A percentile compares a stretch with the other conserved stretches of the same genome.
These are phyloP conservation scores for Pseudonectria foliicola DNA, from an alignment of 2,329 filamentous ascomycete species.

Conservation along the genomic window DNA sequence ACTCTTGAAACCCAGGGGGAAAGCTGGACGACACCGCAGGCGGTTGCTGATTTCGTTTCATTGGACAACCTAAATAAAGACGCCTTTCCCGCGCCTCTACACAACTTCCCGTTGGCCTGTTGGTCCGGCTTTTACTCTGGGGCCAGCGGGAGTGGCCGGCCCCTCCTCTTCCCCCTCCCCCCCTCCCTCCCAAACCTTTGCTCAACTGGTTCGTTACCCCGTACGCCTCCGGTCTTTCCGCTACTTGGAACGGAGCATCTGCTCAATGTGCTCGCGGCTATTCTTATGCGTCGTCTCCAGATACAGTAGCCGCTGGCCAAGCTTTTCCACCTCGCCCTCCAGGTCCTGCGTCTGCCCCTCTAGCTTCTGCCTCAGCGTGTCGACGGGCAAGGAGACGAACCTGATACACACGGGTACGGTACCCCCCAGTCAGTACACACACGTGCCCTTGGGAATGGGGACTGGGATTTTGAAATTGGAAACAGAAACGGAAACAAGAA, in stretches of 20 bases:
- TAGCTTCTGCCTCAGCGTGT: conserved; percentile 68
- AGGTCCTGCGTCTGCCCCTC: conserved; percentile 66
- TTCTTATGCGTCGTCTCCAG: conserved; percentile 94
- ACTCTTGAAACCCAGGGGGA: conserved; percentile 10
- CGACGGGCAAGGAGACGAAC: conserved; percentile 76
- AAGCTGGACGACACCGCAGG: background rate
- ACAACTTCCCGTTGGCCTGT: no score
- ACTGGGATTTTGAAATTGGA: background rate
- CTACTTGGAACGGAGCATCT: conserved; percentile 60
- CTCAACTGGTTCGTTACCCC: no score
- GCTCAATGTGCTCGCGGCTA: conserved; percentile 82
- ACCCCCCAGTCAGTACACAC: conserved; percentile 4
- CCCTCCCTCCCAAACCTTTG: no score
- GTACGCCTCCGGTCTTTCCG: background rate
- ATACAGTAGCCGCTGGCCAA: conserved; percentile 87
- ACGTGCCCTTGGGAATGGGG: conserved; percentile 1
- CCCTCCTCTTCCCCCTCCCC: no score
- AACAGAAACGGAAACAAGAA: background rate
- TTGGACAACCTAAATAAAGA: no score
- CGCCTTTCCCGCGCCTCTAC: no score
- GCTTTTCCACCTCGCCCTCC: conserved; percentile 68
- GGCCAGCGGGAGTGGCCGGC: no score
- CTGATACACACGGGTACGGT: conserved; percentile 37
- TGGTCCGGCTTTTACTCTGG: no score
- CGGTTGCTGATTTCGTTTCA: no score